These are phyloP conservation scores for Alternaria conjuncta DNA, from an alignment of 2,329 filamentous ascomycete genomes.

Conservation along the genomic window DNA sequence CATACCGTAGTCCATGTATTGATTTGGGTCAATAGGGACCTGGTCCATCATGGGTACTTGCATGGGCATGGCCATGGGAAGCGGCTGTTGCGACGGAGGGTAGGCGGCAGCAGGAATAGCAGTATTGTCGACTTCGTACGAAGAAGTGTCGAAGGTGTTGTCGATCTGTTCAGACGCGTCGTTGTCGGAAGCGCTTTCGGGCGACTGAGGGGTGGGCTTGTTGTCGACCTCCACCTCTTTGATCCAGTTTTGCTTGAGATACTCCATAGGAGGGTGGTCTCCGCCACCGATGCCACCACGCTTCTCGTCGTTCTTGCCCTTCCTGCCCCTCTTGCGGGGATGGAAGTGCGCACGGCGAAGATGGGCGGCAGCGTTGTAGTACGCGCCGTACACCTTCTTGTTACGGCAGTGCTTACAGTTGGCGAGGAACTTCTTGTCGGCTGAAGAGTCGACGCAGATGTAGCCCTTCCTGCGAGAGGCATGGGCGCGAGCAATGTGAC, in stretches of 20 bases:
- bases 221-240: slow-evolving; percentile 60
- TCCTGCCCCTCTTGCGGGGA: slow-evolving; percentile 65
- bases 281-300: slow-evolving; percentile 68
- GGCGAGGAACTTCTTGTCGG: slow-evolving; percentile 69
- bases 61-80: slow-evolving; percentile 11
- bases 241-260: slow-evolving; percentile 65
- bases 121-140: slow-evolving; percentile 13
- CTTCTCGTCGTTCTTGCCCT: slow-evolving; percentile 64
- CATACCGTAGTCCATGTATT: slow-evolving; percentile 29
- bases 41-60: slow-evolving; percentile 14
- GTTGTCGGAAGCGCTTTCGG: slow-evolving; percentile 33
- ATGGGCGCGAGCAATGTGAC: slow-evolving; percentile 70
- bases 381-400: slow-evolving; percentile 82
- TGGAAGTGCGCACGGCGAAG: slow-evolving; percentile 88
- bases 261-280: slow-evolving; percentile 66
- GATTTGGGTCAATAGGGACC: slow-evolving; percentile 19
- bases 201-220: slow-evolving; percentile 22
- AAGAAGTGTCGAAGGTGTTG: slow-evolving; percentile 12
- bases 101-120: slow-evolving; percentile 1
- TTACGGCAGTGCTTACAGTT: slow-evolving; percentile 84
- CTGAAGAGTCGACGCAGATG: slow-evolving; percentile 66
- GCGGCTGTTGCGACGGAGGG: slow-evolving; percentile 14
- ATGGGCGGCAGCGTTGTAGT: slow-evolving; percentile 95
- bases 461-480: slow-evolving; percentile 63
- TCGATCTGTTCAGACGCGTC: slow-evolving; percentile 16